Evolutionary conservation across 169 alveolate genomes (phyloP).

Genomic region (Cryptosporidium canis): DNA sequence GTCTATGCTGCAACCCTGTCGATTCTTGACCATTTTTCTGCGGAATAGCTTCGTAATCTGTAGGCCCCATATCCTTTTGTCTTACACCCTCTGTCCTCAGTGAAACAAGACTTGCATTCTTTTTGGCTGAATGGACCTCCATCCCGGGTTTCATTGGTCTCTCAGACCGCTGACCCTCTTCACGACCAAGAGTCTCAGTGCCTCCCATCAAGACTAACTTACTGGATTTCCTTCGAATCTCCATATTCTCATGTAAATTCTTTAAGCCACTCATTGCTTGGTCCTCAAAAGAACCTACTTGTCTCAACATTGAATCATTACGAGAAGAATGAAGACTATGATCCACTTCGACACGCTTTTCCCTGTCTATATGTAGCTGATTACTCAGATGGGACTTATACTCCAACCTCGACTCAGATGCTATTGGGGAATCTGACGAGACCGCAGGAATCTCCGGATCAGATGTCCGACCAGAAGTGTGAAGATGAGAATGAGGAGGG

Average conservation of each 20-base stretch:
- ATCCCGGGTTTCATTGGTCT: not conserved
- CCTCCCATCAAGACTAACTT: not conserved
- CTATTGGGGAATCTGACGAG: not conserved
- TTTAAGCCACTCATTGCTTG: not conserved
- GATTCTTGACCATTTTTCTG: not conserved
- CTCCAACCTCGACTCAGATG: not conserved
- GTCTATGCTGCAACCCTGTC: not conserved
- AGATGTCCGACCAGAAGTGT: not conserved
- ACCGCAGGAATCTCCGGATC: not conserved
- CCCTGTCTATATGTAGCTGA: not conserved
- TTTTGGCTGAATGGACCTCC: not conserved
- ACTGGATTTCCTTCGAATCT: not conserved
- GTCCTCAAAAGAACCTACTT: not conserved
- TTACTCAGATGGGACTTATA: not conserved
- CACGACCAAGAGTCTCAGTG: not conserved
- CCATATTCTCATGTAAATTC: not conserved
- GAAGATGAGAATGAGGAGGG: not conserved
- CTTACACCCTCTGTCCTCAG: not conserved
- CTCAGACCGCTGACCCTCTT: not conserved
- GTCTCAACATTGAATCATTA: not conserved
- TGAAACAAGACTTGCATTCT: not conserved
- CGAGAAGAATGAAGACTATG: not conserved
- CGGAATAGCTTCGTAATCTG: not conserved
- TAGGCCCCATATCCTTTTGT: not conserved
- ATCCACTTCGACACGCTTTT: not conserved